These are phyloP conservation scores for Trichoderma lentiforme DNA, from an alignment of 2,329 filamentous ascomycete species.

Conservation along the genomic window DNA sequence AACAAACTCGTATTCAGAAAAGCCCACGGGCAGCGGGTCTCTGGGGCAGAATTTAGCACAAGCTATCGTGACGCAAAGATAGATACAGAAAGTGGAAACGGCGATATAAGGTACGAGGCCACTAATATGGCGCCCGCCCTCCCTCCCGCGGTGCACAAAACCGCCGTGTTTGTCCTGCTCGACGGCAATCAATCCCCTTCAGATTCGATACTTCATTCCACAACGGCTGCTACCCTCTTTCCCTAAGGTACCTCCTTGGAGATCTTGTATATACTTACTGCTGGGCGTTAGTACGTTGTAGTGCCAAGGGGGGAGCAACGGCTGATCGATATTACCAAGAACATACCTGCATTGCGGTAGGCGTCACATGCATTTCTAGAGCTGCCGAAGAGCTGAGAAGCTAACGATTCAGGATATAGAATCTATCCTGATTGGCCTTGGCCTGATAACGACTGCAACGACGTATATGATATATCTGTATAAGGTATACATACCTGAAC, in stretches of 20 bases:
- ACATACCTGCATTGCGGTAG: neutral
- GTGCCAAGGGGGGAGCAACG: neutral
- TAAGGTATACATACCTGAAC: neutral
- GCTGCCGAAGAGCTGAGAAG: neutral
- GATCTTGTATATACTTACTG: neutral
- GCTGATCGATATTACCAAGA: neutral
- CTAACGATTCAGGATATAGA: neutral
- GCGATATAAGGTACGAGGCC: slow-evolving; percentile 2
- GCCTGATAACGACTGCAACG: neutral
- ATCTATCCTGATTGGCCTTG: neutral
- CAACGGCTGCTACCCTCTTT: neutral
- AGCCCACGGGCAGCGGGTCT: slow-evolving; percentile 5
- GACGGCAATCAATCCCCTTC: neutral
- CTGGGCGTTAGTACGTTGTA: neutral
- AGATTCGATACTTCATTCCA: neutral
- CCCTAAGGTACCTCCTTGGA: neutral
- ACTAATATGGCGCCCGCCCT: neutral
- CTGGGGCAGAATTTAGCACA: neutral
- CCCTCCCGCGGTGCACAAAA: slow-evolving; percentile 1
- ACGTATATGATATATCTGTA: neutral
- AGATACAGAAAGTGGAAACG: neutral
- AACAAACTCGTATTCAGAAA: slow-evolving; percentile 4
- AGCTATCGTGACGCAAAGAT: neutral
- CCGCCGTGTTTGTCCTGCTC: neutral
- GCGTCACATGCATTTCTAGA: neutral